These are phyloP conservation scores for Vinca minor DNA, from an alignment of 257 asterid genomes.

Conservation along the genomic window DNA sequence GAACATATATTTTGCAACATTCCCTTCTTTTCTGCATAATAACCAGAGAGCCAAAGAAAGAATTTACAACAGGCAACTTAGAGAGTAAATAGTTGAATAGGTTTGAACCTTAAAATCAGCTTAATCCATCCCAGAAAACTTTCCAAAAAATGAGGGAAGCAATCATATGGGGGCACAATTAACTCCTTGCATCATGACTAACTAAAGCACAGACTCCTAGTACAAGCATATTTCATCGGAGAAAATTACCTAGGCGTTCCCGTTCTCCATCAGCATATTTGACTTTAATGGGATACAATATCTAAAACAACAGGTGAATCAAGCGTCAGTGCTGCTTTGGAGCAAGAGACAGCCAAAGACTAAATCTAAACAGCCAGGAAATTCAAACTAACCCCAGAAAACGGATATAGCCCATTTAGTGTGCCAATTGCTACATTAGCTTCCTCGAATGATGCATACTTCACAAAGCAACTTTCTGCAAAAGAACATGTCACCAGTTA, in stretches of 20 bases:
- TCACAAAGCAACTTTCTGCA: slow-evolving; percentile 82
- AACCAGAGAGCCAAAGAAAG: not conserved
- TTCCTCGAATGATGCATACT: slow-evolving; percentile 59
- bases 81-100: not conserved
- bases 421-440: slow-evolving; percentile 71
- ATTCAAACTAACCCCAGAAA: slow-evolving; percentile 71
- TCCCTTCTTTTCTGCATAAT: not conserved
- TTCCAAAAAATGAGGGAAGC: not conserved
- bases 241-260: slow-evolving; percentile 59
- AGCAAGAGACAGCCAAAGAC: slow-evolving; percentile 1
- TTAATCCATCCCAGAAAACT: not conserved
- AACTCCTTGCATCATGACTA: not conserved
- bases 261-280: slow-evolving; percentile 75
- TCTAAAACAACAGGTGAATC: slow-evolving; percentile 33
- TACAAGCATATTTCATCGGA: slow-evolving; percentile 1
- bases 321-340: slow-evolving; percentile 11
- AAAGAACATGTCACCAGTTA: not conserved
- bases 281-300: slow-evolving; percentile 46
- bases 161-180: not conserved
- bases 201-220: not conserved
- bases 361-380: slow-evolving; percentile 3
- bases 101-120: not conserved
- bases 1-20: not conserved
- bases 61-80: not conserved
- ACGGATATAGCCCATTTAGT: slow-evolving; percentile 45